Evolutionary conservation across 1,139 yeast genomes (phyloP), one percentile per base, ranked within the genome.

Genomic region (Saccharomyces hybrid): DNA sequence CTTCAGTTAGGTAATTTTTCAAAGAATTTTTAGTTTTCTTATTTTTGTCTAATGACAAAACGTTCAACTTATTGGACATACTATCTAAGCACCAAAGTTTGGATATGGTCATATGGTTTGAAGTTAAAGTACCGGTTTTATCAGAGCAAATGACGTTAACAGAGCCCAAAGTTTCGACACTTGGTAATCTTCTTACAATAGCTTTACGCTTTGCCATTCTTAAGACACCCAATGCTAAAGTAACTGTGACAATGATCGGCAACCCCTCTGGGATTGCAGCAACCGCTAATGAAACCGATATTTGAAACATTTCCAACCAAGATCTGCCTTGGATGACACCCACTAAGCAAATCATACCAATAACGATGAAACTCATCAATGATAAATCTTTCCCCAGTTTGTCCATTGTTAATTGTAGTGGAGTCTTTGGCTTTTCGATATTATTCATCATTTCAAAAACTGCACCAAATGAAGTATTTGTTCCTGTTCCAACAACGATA

Each of bases 211-310:
- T 83, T 4, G 98, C 97, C 98, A 93, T 93, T 72, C 97, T 79
- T 62, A 91, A 77, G 44, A 93, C 98, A 49, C 98, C 98, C 47
- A 93, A 77, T 0, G 99, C 98, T 61, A 93, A 76, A 0, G 98
- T 93, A 5, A 93, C 98, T 4, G 98, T 91, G 48, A 93, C 98
- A 68, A 93, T 91, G 64, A 93, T 91, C 0, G 98, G 98, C 60
- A 93, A 78, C 55, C 98, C 98, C 72, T 93, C 99, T 3, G 99
- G 99, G 62, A 93, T 91, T 2, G 98, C 98, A 50, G 99, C 99
- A 13, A 93, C 98, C 0, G 98, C 98, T 59, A 93, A 77, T 2
- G 96, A 89, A 9, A 93, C 98, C 1, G 96, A 88, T 57, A 93
- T 90, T 68, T 93, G 96, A 72, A 93, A 91, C 96, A 93, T 93